Base-by-base conservation (phyloP, 495 filamentous ascomycete species). In the Apiosordaria backusii region DNA sequence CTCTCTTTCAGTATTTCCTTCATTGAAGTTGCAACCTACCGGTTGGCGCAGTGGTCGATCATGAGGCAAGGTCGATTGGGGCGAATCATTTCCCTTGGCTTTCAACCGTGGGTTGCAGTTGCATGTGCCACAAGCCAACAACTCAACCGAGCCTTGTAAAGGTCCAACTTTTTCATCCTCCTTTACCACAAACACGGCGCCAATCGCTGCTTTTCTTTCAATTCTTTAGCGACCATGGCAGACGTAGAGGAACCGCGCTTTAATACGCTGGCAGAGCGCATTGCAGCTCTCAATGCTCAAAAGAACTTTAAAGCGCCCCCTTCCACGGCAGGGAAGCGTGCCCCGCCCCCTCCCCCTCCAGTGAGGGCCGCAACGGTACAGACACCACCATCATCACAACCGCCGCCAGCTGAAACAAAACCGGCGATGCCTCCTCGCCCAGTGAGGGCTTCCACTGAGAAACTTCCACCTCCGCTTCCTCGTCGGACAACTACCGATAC, bases 161-260 rank as follows among this genome's bases (percentile, higher is more conserved):
- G 35, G 16, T 15, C 16, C 5, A 45, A 18, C 27, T 45, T 13
- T 45, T 45, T 18, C 16, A 45, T 0, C 16, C 35, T 45, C 10
- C 16, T 45, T 13, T 15, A 45, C 35, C 10, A 1, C 35, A 7
- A 45, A 45, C 35, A 45, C 35, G 35, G 35, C 16, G 35, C 35
- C 35, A 45, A 45, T 45, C 35, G 10, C 35, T 45, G 35, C 16
- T 13, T 15, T 13, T 45, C 35, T 2, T 45, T 29, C 27, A 29
- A 7, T 29, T 7, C 27, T 7, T 29, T 7, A 3, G 27, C 52
- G n/a, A 23, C 19, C 29, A 86, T 86, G 84, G 78, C 81, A 4
- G 83, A 86, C 61, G 76, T 78, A 54, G 83, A 85, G 62, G 83
- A 85, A 68, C 83, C 83, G 9, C 79, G 82, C 64, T 85, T 82